Conservation (phyloP, 495 filamentous ascomycete species). For the Penicillium ochrochloron region DNA sequence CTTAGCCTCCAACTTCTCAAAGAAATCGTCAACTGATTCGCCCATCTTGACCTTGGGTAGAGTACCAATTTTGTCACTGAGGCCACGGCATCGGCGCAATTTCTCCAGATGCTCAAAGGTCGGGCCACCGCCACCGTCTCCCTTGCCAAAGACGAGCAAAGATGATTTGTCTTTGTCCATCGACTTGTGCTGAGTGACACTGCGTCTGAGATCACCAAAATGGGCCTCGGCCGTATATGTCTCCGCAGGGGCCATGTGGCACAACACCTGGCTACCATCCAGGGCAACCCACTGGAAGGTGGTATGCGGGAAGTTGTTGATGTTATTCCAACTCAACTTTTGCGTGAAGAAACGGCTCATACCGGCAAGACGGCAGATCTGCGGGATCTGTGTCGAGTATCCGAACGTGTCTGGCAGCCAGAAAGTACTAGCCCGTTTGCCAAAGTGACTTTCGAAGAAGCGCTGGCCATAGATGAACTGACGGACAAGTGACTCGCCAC, state of each 20-base stretch:
- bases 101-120: constrained; percentile 96
- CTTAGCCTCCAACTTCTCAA: constrained; percentile 77
- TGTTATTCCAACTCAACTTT: constrained; percentile 96
- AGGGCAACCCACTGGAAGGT: constrained; percentile 98
- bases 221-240: constrained; percentile 95
- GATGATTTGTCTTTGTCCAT: constrained; percentile 88
- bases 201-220: constrained; percentile 93
- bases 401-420: constrained; percentile 99
- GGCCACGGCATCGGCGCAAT: constrained; percentile 88
- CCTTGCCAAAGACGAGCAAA: constrained; percentile 91
- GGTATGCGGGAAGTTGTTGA: constrained; percentile 98
- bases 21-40: constrained; percentile 94
- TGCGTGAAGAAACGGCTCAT: constrained; percentile 98
- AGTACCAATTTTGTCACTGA: constrained; percentile 83
- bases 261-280: constrained; percentile 94
- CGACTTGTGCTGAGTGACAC: constrained; percentile 91
- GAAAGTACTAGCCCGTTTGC: constrained; percentile 85
- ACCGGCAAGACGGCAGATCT: constrained; percentile 86
- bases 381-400: constrained; percentile 92
- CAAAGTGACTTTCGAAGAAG: constrained; percentile 93
- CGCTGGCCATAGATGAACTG: constrained; percentile 95
- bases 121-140: constrained; percentile 93
- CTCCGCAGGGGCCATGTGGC: constrained; percentile 93
- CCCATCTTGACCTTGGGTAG: constrained; percentile 90
- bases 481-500: constrained; percentile 91